phyloP scores from a whole-genome alignment of 257 asterid genomes.

The Thymus mandschuricus region DNA sequence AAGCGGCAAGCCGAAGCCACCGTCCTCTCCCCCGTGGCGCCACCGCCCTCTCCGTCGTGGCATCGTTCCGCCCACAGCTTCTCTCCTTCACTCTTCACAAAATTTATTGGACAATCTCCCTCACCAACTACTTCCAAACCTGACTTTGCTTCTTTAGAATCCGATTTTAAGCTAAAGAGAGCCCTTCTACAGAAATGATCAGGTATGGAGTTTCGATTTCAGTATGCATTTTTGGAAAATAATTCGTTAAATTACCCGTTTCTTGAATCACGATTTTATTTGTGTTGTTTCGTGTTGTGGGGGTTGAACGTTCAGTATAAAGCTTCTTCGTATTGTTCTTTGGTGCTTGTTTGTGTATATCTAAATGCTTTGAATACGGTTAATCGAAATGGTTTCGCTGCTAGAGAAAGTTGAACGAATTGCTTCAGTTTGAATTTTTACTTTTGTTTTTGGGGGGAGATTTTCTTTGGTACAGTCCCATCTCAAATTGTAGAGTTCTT shows the following conservation, averaged over 20 bases:
- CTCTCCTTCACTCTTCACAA: background rate
- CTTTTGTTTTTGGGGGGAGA: background rate
- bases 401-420: background rate
- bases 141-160: background rate
- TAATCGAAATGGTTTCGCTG: background rate
- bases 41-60: background rate
- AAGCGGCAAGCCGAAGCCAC: background rate
- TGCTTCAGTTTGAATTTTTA: background rate
- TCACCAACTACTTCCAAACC: background rate
- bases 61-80: background rate
- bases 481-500: background rate
- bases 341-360: background rate
- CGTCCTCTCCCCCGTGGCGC: constrained; percentile 3
- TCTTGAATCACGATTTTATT: background rate
- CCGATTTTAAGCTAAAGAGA: background rate
- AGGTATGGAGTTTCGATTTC: constrained; percentile 22
- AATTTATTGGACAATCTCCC: background rate
- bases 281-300: constrained; percentile 21
- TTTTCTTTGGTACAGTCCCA: background rate
- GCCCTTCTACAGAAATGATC: constrained; percentile 16
- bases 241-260: background rate
- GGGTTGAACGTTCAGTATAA: background rate
- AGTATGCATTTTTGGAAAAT: background rate
- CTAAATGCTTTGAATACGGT: background rate
- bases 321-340: background rate